phyloP scores from a whole-genome alignment of 257 asterid species.

The Solanum gracilifrons region DNA sequence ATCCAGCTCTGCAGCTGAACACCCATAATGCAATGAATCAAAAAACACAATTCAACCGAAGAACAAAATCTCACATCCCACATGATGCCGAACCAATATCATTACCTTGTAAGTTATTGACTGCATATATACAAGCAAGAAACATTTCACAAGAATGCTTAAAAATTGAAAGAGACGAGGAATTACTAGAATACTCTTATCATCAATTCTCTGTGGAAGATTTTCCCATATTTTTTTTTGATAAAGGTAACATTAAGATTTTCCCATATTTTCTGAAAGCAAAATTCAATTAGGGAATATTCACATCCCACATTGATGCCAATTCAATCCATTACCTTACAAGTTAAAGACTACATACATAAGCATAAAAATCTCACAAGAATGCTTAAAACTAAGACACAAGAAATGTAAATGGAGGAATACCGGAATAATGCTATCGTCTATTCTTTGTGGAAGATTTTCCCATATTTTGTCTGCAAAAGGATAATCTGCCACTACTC shows the following conservation, averaged over 20 bases:
- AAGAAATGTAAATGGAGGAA: slow-evolving; percentile 3
- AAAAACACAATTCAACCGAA: neutral
- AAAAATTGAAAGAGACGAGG: neutral
- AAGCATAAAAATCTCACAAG: neutral
- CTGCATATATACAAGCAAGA: neutral
- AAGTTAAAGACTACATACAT: neutral
- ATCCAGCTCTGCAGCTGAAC: neutral
- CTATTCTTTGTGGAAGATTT: slow-evolving; percentile 40
- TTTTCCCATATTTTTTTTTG: slow-evolving; percentile 28
- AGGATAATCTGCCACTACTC: slow-evolving; percentile 29
- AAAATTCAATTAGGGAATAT: neutral
- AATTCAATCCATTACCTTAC: neutral
- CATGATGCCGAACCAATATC: neutral
- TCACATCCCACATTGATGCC: neutral
- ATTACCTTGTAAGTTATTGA: neutral
- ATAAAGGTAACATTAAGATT: slow-evolving; percentile 8
- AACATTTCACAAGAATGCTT: neutral
- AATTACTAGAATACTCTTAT: slow-evolving; percentile 49
- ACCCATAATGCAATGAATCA: neutral
- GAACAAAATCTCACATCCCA: neutral
- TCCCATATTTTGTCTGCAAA: slow-evolving; percentile 50
- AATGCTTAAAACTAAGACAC: neutral
- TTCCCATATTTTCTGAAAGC: slow-evolving; percentile 31
- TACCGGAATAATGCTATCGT: slow-evolving; percentile 54
- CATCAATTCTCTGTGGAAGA: slow-evolving; percentile 42